phyloP scores from a whole-genome alignment of 257 asterid species.

The Anisodus acutangulus region DNA sequence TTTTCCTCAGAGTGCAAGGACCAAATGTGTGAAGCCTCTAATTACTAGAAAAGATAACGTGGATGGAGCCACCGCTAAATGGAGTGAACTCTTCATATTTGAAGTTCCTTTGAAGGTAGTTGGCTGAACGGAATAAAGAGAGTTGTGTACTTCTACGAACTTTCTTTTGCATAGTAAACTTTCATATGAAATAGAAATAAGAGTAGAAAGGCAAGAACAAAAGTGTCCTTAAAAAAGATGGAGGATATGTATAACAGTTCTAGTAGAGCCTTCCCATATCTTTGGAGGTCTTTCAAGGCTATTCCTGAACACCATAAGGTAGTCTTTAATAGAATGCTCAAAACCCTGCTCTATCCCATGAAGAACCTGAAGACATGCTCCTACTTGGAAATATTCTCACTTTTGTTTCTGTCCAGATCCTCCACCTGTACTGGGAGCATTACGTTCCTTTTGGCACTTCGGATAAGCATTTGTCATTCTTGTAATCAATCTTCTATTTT shows the following conservation, averaged over 20 bases:
- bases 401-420: neutral
- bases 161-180: neutral
- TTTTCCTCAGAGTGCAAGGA: conserved; percentile 99
- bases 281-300: conserved; percentile 11
- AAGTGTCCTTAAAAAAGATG: neutral
- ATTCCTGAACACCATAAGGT: conserved; percentile 14
- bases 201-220: neutral
- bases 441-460: conserved; percentile 11
- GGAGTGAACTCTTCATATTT: conserved; percentile 97
- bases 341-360: neutral
- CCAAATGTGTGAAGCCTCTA: conserved; percentile 90
- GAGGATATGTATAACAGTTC: neutral
- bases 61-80: conserved; percentile 80
- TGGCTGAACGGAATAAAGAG: neutral
- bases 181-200: neutral
- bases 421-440: conserved; percentile 20
- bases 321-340: conserved; percentile 6
- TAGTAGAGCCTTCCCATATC: conserved; percentile 12
- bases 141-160: neutral
- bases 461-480: neutral
- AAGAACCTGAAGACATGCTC: conserved; percentile 22
- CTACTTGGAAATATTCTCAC: conserved; percentile 20
- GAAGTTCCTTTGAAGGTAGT: conserved; percentile 95
- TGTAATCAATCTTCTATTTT: conserved; percentile 29
- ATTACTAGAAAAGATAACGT: conserved; percentile 47